Conservation (phyloP, 2,329 filamentous ascomycete species). For the Verticillium zaregamsianum region DNA sequence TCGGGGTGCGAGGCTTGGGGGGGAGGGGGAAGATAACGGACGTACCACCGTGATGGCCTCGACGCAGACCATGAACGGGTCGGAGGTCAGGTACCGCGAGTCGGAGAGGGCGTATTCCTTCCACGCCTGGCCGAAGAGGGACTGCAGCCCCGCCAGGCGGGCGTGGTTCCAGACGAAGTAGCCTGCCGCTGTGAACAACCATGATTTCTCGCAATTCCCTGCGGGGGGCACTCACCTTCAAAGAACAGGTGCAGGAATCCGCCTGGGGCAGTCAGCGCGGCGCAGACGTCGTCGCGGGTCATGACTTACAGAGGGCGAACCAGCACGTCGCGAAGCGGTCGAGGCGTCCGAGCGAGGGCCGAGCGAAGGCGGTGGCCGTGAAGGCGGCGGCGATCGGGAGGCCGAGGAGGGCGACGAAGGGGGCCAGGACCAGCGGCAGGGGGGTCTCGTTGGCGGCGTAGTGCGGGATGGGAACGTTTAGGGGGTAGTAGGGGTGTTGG, state of each 20-base stretch:
- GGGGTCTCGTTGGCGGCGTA: conserved; percentile 42
- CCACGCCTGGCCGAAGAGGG: conserved; percentile 81
- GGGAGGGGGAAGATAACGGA: too few relatives aligned
- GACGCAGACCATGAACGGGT: conserved; percentile 82
- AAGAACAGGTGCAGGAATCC: conserved; percentile 75
- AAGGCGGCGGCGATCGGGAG: conserved; percentile 24
- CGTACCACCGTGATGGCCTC: conserved; percentile 76
- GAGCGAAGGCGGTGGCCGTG: conserved; percentile 24
- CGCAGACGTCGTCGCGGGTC: not conserved
- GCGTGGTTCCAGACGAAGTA: conserved; percentile 73
- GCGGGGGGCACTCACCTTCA: conserved; percentile 53
- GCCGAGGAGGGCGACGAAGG: conserved; percentile 32
- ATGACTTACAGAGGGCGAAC: conserved; percentile 50
- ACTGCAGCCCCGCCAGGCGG: conserved; percentile 61
- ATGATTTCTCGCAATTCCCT: not conserved
- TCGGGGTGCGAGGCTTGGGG: too few relatives aligned
- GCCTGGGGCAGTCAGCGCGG: conserved; percentile 33
- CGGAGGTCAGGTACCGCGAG: conserved; percentile 78
- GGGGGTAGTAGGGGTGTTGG: conserved; percentile 48
- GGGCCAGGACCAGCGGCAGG: conserved; percentile 30
- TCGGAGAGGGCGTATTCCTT: conserved; percentile 89
- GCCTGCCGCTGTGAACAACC: conserved; percentile 31
- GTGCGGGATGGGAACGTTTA: conserved; percentile 33
- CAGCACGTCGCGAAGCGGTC: conserved; percentile 44
- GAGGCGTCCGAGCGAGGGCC: conserved; percentile 21